phyloP scores from a whole-genome alignment of 1,284 basidiomycete species.

The Trichosporon sp. region DNA sequence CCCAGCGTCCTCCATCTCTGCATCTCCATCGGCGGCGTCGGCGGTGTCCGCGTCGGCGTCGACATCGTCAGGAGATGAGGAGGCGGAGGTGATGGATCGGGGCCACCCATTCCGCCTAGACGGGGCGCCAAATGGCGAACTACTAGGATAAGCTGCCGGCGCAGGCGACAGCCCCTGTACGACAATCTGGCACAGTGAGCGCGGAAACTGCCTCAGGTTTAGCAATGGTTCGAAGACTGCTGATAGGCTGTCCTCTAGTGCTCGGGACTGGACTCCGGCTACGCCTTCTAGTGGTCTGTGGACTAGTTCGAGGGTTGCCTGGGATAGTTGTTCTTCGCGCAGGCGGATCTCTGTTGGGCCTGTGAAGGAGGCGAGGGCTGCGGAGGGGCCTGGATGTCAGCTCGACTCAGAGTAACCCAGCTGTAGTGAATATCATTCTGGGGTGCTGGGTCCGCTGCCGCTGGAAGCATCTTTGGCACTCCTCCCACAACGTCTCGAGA shows the following conservation, averaged over 20 bases:
- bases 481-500: too few relatives aligned
- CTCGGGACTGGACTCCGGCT: constrained; percentile 44
- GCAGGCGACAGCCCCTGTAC: constrained; percentile 56
- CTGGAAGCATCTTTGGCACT: too few relatives aligned
- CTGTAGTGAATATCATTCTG: too few relatives aligned
- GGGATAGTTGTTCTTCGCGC: constrained; percentile 52
- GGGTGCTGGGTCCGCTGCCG: too few relatives aligned
- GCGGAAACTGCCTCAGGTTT: constrained; percentile 50
- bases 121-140: constrained; percentile 11
- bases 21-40: not conserved
- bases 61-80: constrained; percentile 5
- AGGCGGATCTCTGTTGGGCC: constrained; percentile 54
- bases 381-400: constrained; percentile 37
- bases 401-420: too few relatives aligned
- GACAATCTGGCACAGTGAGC: constrained; percentile 59
- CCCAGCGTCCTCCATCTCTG: not conserved
- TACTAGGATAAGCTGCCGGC: constrained; percentile 26
- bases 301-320: constrained; percentile 52
- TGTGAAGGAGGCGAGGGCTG: constrained; percentile 48
- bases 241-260: constrained; percentile 39
- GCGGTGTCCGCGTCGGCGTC: constrained; percentile 9
- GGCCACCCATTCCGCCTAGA: constrained; percentile 35
- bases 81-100: constrained; percentile 19
- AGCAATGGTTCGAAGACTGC: constrained; percentile 47
- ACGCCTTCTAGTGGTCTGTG: constrained; percentile 51